These are phyloP conservation scores for Aphanomyces astaci DNA, from an alignment of 352 stramenopile genomes.

Conservation along the genomic window DNA sequence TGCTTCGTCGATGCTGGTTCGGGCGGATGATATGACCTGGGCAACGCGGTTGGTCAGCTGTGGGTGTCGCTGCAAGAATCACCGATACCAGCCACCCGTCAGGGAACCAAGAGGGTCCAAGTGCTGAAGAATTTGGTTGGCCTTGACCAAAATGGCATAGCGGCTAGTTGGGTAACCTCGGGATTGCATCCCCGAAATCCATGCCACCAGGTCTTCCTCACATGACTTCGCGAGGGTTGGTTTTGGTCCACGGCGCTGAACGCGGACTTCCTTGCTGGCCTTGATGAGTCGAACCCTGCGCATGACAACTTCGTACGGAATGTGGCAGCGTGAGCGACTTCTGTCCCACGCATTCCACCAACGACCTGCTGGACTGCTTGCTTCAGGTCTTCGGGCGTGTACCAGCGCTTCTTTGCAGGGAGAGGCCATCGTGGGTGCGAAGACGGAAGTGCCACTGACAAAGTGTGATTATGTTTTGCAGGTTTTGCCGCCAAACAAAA, in stretches of 20 bases:
- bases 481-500: too few relatives aligned
- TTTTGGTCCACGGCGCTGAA: background rate
- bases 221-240: background rate
- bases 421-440: too few relatives aligned
- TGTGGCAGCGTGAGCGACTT: background rate
- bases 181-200: slow-evolving; percentile 24
- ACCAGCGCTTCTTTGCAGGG: too few relatives aligned
- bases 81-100: slow-evolving; percentile 24
- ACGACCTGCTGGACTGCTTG: background rate
- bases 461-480: too few relatives aligned
- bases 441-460: too few relatives aligned
- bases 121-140: background rate
- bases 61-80: slow-evolving; percentile 24
- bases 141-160: slow-evolving; percentile 23
- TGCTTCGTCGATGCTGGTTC: slow-evolving; percentile 17
- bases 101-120: background rate
- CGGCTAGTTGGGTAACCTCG: slow-evolving; percentile 17
- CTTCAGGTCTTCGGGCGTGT: too few relatives aligned
- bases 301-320: background rate
- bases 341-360: background rate
- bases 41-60: slow-evolving; percentile 11
- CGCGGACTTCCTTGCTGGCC: background rate
- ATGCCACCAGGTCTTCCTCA: slow-evolving; percentile 23
- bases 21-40: slow-evolving; percentile 17
- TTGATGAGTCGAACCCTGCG: background rate